A percentile compares a stretch with the other conserved stretches of the same genome.
Evolutionary conservation across 2,329 filamentous ascomycete genomes (phyloP).

Genomic region (Aspergillus chevalieri): DNA sequence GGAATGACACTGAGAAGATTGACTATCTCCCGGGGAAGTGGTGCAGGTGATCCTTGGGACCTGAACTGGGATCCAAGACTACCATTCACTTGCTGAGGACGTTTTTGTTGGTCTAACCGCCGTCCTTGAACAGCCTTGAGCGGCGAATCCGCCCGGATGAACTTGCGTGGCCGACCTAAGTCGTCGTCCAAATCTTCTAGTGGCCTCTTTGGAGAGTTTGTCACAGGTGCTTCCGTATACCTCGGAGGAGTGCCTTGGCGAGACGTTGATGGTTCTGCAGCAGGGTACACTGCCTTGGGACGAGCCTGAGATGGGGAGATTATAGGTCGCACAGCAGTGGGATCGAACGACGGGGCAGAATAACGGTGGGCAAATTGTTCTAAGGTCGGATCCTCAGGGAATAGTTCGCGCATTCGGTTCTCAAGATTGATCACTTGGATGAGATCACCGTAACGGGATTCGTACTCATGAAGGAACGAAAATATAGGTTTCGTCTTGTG

Average conservation of each 20-base stretch:
- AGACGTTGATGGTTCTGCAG: conserved; percentile 16
- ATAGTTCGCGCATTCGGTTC: conserved; percentile 87
- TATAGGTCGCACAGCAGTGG: conserved; percentile 72
- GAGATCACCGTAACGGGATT: conserved; percentile 88
- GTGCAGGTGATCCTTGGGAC: conserved; percentile 52
- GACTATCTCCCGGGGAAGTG: conserved; percentile 64
- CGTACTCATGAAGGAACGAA: conserved; percentile 88
- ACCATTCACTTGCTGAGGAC: conserved; percentile 33
- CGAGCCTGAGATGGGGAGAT: conserved; percentile 77
- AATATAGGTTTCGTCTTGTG: conserved; percentile 79
- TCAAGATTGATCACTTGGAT: conserved; percentile 87
- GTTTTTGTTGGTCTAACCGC: conserved; percentile 68
- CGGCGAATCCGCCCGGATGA: conserved; percentile 83
- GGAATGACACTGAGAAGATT: conserved; percentile 68
- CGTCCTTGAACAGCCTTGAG: conserved; percentile 85
- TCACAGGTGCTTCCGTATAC: conserved; percentile 29
- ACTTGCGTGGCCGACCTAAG: conserved; percentile 70
- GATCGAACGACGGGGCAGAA: conserved; percentile 68
- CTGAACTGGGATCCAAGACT: conserved; percentile 36
- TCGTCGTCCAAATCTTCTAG: conserved; percentile 69
- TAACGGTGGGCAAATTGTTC: conserved; percentile 71
- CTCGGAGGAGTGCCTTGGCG: conserved; percentile 32
- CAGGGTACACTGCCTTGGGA: conserved; percentile 46
- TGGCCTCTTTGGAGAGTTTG: conserved; percentile 50
- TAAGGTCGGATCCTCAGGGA: conserved; percentile 76